Evolutionary conservation across 2,329 filamentous ascomycete species (phyloP).

Genomic region (Monilinia aucupariae): DNA sequence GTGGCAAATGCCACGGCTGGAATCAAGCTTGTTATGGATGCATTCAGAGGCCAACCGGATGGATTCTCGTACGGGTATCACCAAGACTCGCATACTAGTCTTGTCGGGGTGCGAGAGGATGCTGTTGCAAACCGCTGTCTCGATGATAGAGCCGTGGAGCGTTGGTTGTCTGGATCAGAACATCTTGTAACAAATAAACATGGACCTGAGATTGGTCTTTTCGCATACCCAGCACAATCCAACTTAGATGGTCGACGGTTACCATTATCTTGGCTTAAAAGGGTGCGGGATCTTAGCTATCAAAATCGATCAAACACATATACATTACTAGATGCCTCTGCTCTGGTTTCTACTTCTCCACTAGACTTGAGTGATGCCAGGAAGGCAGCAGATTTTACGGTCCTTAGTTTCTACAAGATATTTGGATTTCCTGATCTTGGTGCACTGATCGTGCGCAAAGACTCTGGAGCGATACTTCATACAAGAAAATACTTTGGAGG

Average conservation of each 20-base stretch:
- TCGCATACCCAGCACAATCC: slow-evolving; percentile 66
- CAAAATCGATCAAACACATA: slow-evolving; percentile 40
- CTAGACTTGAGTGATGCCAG: slow-evolving; percentile 61
- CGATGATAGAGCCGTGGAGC: slow-evolving; percentile 54
- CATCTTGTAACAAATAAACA: slow-evolving; percentile 33
- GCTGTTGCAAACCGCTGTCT: slow-evolving; percentile 63
- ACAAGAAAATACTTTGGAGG: slow-evolving; percentile 82
- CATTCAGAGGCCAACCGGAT: slow-evolving; percentile 59
- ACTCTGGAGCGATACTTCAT: slow-evolving; percentile 57
- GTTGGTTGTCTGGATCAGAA: slow-evolving; percentile 52
- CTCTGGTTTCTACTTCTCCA: slow-evolving; percentile 69
- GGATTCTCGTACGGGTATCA: slow-evolving; percentile 85
- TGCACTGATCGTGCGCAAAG: slow-evolving; percentile 73
- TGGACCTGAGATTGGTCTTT: slow-evolving; percentile 42
- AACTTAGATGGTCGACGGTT: slow-evolving; percentile 55
- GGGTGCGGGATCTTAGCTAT: slow-evolving; percentile 39
- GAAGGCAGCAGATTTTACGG: slow-evolving; percentile 73
- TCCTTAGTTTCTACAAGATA: slow-evolving; percentile 93
- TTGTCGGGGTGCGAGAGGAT: slow-evolving; percentile 74
- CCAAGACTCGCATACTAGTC: slow-evolving; percentile 76
- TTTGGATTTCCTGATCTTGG: slow-evolving; percentile 94
- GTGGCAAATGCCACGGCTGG: slow-evolving; percentile 88
- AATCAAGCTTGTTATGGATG: slow-evolving; percentile 80
- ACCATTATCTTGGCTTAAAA: slow-evolving; percentile 62
- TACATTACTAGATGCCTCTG: slow-evolving; percentile 78